phyloP scores from a whole-genome alignment of 140 eudicot species.

The Anethum foeniculum region DNA sequence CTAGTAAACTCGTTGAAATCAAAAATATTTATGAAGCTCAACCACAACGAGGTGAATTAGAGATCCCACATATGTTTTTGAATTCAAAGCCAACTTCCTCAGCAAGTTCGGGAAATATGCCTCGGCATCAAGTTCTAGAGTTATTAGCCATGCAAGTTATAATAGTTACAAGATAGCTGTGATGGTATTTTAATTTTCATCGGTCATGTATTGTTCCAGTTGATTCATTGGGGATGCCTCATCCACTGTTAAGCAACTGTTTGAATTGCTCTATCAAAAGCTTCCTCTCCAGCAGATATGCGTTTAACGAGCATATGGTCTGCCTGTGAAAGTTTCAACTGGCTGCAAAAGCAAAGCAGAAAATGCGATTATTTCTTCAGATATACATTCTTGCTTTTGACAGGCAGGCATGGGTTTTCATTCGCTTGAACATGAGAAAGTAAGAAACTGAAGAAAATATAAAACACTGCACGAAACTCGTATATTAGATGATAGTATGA shows the following conservation, averaged over 20 bases:
- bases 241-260: slow-evolving; percentile 29
- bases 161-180: not conserved
- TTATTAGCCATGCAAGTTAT: not conserved
- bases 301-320: slow-evolving; percentile 64
- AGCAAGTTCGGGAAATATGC: not conserved
- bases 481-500: not conserved
- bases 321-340: slow-evolving; percentile 70
- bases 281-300: slow-evolving; percentile 53
- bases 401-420: not conserved
- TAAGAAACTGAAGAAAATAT: not conserved
- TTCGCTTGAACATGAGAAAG: not conserved
- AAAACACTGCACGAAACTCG: not conserved
- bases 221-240: not conserved
- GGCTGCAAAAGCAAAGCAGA: slow-evolving; percentile 45
- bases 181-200: not conserved
- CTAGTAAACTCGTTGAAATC: not conserved
- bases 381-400: not conserved
- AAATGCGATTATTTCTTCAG: not conserved
- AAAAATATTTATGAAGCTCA: not conserved
- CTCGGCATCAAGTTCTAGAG: not conserved
- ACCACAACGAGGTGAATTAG: not conserved
- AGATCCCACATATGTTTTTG: not conserved
- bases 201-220: not conserved
- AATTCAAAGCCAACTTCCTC: not conserved
- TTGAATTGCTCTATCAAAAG: slow-evolving; percentile 72